Conservation (phyloP, 2,329 filamentous ascomycete genomes). For the Chaetomium sp. region DNA sequence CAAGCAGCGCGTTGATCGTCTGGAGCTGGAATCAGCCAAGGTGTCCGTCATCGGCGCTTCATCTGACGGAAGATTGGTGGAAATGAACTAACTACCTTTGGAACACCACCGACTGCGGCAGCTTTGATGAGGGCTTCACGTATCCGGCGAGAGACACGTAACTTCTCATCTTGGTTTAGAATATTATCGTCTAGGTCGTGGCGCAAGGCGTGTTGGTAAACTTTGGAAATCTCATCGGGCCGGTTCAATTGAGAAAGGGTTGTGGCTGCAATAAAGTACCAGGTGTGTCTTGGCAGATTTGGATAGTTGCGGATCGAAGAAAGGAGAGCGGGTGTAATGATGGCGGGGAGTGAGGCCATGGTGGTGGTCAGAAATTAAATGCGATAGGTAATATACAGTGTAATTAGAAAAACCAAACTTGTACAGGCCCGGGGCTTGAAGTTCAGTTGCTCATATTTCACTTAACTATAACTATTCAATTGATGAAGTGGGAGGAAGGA, state of each 20-base stretch:
- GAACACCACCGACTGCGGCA: constrained; percentile 51
- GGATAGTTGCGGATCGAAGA: constrained; percentile 45
- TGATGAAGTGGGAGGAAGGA: neutral
- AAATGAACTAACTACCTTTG: constrained; percentile 45
- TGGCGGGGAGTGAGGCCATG: constrained; percentile 32
- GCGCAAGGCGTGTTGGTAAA: constrained; percentile 48
- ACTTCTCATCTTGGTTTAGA: constrained; percentile 42
- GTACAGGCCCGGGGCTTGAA: neutral
- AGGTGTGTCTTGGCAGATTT: constrained; percentile 48
- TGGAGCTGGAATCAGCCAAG: constrained; percentile 30
- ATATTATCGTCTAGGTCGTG: constrained; percentile 36
- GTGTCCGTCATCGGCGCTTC: neutral
- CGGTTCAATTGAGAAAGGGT: constrained; percentile 52
- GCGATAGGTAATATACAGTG: neutral
- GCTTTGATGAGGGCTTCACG: constrained; percentile 54
- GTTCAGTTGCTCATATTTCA: neutral
- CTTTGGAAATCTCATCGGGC: constrained; percentile 50
- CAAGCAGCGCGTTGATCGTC: constrained; percentile 52
- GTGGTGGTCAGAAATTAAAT: neutral
- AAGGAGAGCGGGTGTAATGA: constrained; percentile 49
- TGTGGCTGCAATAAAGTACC: constrained; percentile 53
- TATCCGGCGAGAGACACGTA: constrained; percentile 49
- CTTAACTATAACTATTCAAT: neutral
- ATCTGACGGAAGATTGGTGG: neutral
- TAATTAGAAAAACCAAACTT: neutral